Conservation (phyloP, 1,284 basidiomycete species). For the Irpex lacteus region DNA sequence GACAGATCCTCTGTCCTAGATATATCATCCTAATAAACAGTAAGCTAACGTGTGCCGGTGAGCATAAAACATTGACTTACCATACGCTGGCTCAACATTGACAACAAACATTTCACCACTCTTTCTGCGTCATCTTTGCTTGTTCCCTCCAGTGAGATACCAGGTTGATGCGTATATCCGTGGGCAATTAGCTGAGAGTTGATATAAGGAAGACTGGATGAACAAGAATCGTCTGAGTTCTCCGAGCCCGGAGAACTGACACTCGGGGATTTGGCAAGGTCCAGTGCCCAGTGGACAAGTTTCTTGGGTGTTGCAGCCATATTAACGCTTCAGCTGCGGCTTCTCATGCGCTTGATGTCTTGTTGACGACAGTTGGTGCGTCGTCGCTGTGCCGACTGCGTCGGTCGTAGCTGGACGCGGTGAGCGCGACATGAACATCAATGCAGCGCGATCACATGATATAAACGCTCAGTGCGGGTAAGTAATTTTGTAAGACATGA, state of each 20-base stretch:
- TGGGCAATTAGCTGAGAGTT: constrained; percentile 79
- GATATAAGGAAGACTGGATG: constrained; percentile 57
- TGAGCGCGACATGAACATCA: neutral
- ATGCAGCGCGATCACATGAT: constrained; percentile 1
- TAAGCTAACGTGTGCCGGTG: neutral
- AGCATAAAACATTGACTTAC: constrained; percentile 45
- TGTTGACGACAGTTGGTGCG: neutral
- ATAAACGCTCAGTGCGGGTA: too few relatives aligned
- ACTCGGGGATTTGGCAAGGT: constrained; percentile 25
- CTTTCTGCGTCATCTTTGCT: constrained; percentile 59
- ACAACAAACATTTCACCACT: constrained; percentile 73
- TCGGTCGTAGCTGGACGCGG: neutral
- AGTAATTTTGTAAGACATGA: too few relatives aligned
- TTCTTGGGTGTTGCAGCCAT: constrained; percentile 15
- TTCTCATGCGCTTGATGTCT: neutral
- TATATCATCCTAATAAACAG: constrained; percentile 67
- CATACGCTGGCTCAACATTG: constrained; percentile 74
- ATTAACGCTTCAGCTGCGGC: neutral
- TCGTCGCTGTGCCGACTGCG: neutral
- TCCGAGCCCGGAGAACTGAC: constrained; percentile 16
- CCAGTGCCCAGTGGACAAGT: constrained; percentile 32
- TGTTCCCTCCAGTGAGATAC: constrained; percentile 61
- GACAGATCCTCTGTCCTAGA: constrained; percentile 73
- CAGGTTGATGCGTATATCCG: constrained; percentile 68
- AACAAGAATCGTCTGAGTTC: constrained; percentile 22